These are phyloP conservation scores for Alternaria arborescens DNA, from an alignment of 2,329 filamentous ascomycete genomes.

Conservation along the genomic window DNA sequence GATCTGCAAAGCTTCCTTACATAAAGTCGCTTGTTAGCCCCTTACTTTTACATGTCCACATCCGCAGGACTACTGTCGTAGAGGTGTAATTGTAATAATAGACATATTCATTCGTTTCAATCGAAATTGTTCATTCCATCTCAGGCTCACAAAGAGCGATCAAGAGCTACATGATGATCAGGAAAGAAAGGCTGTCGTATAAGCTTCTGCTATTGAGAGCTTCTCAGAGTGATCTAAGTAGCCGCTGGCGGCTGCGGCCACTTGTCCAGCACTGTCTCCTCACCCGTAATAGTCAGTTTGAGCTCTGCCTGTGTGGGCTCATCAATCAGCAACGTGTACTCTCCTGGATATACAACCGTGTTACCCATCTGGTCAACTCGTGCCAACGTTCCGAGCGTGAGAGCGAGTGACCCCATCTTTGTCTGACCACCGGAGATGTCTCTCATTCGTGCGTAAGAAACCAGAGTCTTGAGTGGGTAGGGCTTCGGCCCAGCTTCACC, in stretches of 20 bases:
- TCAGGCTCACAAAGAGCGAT: too few relatives aligned
- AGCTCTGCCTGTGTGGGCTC: conserved; percentile 47
- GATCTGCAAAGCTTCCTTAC: too few relatives aligned
- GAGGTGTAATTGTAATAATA: too few relatives aligned
- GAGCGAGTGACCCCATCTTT: conserved; percentile 47
- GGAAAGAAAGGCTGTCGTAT: too few relatives aligned
- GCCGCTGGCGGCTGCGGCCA: conserved; percentile 30
- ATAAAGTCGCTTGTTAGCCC: too few relatives aligned
- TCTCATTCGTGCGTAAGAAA: conserved; percentile 59
- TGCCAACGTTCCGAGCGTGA: conserved; percentile 61
- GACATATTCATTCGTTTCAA: too few relatives aligned
- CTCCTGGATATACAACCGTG: conserved; percentile 63
- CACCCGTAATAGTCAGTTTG: conserved; percentile 60
- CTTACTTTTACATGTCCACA: too few relatives aligned
- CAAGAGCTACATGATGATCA: too few relatives aligned
- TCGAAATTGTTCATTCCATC: too few relatives aligned
- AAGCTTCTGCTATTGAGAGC: too few relatives aligned
- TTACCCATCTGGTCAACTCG: conserved; percentile 61
- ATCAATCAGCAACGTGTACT: conserved; percentile 51
- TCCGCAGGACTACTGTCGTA: too few relatives aligned
- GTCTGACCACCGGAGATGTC: conserved; percentile 48
- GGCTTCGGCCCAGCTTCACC: conserved; percentile 60
- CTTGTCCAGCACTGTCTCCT: conserved; percentile 54
- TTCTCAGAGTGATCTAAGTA: neutral
- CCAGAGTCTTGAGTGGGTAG: conserved; percentile 62